A percentile compares a stretch with the other conserved stretches of the same genome.
Evolutionary conservation across 371 early-diverging fungal species (phyloP).

Genomic region (Mucor indicus): DNA sequence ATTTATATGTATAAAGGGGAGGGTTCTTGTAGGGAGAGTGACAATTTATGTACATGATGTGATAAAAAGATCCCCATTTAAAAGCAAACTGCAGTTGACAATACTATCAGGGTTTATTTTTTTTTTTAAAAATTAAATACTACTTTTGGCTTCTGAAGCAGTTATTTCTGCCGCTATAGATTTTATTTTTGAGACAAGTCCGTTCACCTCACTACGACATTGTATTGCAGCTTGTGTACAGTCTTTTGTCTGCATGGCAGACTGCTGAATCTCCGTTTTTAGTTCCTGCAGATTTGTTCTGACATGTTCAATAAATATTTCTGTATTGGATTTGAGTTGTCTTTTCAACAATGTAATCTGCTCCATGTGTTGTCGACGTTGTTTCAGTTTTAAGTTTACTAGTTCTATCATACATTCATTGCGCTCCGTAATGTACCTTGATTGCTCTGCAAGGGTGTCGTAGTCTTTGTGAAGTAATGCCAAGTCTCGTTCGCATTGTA

Average conservation of each 20-base stretch:
- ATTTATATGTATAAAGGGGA: too few species aligned
- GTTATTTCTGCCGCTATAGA: constrained; percentile 32
- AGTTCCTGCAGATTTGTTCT: constrained; percentile 24
- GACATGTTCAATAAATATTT: constrained; percentile 13
- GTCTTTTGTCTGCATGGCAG: constrained; percentile 20
- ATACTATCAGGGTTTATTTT: too few species aligned
- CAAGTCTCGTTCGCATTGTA: constrained; percentile 30
- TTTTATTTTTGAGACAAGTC: constrained; percentile 33
- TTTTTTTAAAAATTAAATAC: not conserved
- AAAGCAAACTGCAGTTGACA: too few species aligned
- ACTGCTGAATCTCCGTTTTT: not conserved
- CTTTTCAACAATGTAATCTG: constrained; percentile 3
- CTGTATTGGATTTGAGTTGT: constrained; percentile 14
- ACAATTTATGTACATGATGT: too few species aligned
- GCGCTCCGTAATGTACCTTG: constrained; percentile 19
- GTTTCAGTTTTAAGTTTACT: constrained; percentile 9
- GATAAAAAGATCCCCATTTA: too few species aligned
- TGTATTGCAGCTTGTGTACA: constrained; percentile 26
- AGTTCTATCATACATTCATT: constrained; percentile 11
- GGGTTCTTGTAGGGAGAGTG: too few species aligned
- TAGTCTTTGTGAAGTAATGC: constrained; percentile 24
- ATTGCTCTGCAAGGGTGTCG: constrained; percentile 12
- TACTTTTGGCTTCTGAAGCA: constrained; percentile 10
- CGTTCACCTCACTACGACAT: constrained; percentile 42
- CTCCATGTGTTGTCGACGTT: constrained; percentile 14